Percentiles rank a stretch among this genome's conserved stretches.
Conservation (phyloP, 1,284 basidiomycete genomes). For the Pseudozyma pruni region DNA sequence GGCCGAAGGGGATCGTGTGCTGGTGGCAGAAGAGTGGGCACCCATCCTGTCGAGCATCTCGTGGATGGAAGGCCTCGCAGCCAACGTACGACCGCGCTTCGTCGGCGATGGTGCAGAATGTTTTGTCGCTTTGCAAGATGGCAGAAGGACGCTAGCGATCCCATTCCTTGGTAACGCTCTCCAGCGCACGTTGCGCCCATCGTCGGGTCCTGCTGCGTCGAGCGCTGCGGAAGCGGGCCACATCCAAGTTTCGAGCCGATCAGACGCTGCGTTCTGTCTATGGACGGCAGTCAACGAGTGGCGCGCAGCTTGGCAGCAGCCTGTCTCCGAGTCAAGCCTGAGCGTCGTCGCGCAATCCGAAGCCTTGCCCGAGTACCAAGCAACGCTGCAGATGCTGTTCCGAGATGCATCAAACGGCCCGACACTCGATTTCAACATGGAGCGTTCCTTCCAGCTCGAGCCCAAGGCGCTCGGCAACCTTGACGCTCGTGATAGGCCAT, state of each 20-base stretch:
- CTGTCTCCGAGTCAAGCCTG: conserved; percentile 6
- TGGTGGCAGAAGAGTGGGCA: conserved; percentile 58
- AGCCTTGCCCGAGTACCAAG: conserved; percentile 50
- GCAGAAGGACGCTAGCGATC: conserved; percentile 17
- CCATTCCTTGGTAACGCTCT: conserved; percentile 55
- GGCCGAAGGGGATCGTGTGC: conserved; percentile 49
- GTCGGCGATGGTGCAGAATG: conserved; percentile 18
- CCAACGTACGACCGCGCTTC: conserved; percentile 35
- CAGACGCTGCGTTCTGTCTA: conserved; percentile 20
- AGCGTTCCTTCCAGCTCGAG: conserved; percentile 52
- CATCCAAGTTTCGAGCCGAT: conserved; percentile 11
- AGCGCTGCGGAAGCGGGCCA: background rate
- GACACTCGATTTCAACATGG: conserved; percentile 30
- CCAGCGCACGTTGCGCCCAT: conserved; percentile 17
- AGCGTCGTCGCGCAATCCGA: conserved; percentile 16
- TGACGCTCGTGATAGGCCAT: conserved; percentile 34
- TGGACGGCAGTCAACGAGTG: conserved; percentile 17
- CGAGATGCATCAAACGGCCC: conserved; percentile 11
- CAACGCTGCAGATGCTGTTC: conserved; percentile 42
- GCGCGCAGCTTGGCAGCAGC: conserved; percentile 26
- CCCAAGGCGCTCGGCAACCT: conserved; percentile 51
- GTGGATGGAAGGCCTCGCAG: conserved; percentile 57
- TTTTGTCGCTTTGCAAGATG: conserved; percentile 14
- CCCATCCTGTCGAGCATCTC: conserved; percentile 54
- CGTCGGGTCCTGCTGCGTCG: background rate